These are phyloP conservation scores for Boletus coccyginus DNA, from an alignment of 768 basidiomycete species.

Conservation along the genomic window DNA sequence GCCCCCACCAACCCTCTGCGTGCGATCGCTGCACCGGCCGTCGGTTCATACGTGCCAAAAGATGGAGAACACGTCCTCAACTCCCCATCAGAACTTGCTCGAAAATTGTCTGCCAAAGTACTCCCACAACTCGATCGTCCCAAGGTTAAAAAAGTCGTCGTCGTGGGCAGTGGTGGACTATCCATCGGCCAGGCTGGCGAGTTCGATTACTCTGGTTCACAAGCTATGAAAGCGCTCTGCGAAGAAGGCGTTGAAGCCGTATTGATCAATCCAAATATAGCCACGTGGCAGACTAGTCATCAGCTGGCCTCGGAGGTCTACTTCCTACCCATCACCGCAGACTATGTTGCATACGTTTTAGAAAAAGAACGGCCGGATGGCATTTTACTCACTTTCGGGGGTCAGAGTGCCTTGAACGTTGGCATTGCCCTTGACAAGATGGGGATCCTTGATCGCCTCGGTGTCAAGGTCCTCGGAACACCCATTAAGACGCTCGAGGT, in stretches of 20 bases:
- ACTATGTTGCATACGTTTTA: conserved; percentile 97
- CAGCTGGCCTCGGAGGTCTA: conserved; percentile 96
- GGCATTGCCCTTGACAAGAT: conserved; percentile 95
- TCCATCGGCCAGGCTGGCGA: conserved; percentile 99
- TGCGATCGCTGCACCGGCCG: conserved; percentile 73
- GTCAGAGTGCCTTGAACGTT: conserved; percentile 96
- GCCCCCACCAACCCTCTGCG: conserved; percentile 51
- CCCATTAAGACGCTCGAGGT: conserved; percentile 93
- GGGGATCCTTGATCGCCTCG: conserved; percentile 91
- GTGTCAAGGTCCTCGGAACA: conserved; percentile 91
- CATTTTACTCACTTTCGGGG: conserved; percentile 95
- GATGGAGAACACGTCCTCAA: conserved; percentile 76
- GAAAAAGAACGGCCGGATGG: conserved; percentile 99
- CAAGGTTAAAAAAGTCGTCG: conserved; percentile 91
- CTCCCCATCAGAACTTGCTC: conserved; percentile 92
- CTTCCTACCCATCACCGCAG: conserved; percentile 93
- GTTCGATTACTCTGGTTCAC: conserved; percentile 99
- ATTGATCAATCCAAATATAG: conserved; percentile 98
- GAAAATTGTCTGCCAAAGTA: conserved; percentile 90
- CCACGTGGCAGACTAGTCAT: conserved; percentile 99
- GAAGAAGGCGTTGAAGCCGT: conserved; percentile 94
- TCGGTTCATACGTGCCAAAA: conserved; percentile 64
- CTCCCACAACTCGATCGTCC: conserved; percentile 89
- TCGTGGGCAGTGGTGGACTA: conserved; percentile 94
- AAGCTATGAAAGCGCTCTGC: conserved; percentile 95